Conservation (phyloP, 768 basidiomycete genomes). For the Tylopilus plumbeoviolaceoides region DNA sequence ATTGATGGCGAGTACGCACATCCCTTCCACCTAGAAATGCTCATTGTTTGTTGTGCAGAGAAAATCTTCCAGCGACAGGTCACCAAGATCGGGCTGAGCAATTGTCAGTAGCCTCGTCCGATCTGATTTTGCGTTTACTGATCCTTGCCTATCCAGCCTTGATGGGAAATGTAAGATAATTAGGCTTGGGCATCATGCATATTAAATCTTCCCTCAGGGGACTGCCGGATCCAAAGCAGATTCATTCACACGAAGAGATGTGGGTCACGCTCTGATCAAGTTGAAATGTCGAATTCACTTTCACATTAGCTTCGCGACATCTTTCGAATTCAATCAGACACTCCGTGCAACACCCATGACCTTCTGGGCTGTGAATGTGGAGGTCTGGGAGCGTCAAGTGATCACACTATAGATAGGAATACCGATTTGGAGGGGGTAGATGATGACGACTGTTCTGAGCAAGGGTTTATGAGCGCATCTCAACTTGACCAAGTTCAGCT, state of each 20-base stretch:
- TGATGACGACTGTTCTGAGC: constrained; percentile 28
- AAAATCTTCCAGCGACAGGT: constrained; percentile 94
- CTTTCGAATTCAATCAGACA: constrained; percentile 79
- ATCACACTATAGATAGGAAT: background rate
- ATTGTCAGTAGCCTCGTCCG: constrained; percentile 52
- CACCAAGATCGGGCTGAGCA: constrained; percentile 87
- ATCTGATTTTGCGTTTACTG: constrained; percentile 1
- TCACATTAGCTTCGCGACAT: constrained; percentile 76
- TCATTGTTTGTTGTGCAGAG: constrained; percentile 40
- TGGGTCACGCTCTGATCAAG: constrained; percentile 33
- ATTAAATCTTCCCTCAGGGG: constrained; percentile 29
- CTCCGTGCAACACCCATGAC: constrained; percentile 89
- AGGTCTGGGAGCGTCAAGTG: constrained; percentile 9
- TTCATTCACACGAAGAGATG: constrained; percentile 84
- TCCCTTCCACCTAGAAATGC: background rate
- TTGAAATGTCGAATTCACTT: constrained; percentile 2
- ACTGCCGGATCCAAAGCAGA: constrained; percentile 65
- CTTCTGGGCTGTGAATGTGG: constrained; percentile 78
- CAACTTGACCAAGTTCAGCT: constrained; percentile 47
- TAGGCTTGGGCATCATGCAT: background rate
- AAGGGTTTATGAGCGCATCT: constrained; percentile 64
- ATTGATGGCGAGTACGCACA: constrained; percentile 66
- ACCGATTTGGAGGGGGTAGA: constrained; percentile 25
- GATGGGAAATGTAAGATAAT: constrained; percentile 56
- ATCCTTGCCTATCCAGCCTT: constrained; percentile 44